Conservation (phyloP, 2,329 filamentous ascomycete species). For the Pseudocercospora ulei region DNA sequence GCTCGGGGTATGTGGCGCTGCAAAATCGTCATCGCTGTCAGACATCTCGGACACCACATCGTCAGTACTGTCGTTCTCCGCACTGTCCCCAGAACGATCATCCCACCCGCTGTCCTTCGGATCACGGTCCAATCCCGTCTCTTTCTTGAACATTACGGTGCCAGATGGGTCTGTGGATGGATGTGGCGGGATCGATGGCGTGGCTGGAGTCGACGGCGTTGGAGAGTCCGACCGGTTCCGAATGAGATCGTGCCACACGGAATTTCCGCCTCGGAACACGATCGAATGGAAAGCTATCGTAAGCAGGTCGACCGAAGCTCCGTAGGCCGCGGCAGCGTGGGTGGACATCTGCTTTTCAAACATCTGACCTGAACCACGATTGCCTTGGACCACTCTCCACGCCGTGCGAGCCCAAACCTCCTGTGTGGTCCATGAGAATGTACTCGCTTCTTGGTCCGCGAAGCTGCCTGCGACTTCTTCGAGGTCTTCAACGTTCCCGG, state of each 20-base stretch:
- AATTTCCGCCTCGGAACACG: conserved; percentile 14
- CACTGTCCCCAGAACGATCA: not conserved
- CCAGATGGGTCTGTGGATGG: not conserved
- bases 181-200: no score
- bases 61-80: conserved; percentile 1
- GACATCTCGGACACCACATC: not conserved
- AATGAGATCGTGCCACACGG: conserved; percentile 18
- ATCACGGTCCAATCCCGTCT: conserved; percentile 6
- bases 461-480: conserved; percentile 6
- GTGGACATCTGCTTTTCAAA: conserved; percentile 15
- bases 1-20: not conserved
- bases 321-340: conserved; percentile 22
- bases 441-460: conserved; percentile 10
- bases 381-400: conserved; percentile 24
- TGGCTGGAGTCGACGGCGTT: conserved; percentile 5
- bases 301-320: conserved; percentile 23
- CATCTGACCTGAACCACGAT: conserved; percentile 14
- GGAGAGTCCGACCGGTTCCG: not conserved
- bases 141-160: not conserved
- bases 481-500: conserved; percentile 13
- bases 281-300: conserved; percentile 26
- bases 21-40: not conserved
- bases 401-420: conserved; percentile 24
- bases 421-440: conserved; percentile 20
- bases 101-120: not conserved